Evolutionary conservation across 2,329 filamentous ascomycete genomes (phyloP).

Genomic region (Aspergillus felis): DNA sequence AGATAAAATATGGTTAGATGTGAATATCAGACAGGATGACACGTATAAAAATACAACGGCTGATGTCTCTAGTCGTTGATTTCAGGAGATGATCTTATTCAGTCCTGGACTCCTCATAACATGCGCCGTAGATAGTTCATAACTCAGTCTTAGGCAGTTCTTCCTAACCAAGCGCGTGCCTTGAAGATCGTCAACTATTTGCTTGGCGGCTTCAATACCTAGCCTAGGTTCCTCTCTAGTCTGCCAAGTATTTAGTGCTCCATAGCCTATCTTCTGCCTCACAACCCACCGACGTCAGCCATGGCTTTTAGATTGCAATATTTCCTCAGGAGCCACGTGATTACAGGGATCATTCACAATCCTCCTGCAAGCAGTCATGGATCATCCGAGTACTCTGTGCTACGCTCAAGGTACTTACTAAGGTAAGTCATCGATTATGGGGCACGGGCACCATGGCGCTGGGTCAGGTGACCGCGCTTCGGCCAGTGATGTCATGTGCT

Average conservation of each 20-base stretch:
- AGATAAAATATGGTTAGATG: not conserved
- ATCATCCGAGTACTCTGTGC: not conserved
- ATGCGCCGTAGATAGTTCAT: too few species aligned
- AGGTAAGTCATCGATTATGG: not conserved
- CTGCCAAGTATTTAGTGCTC: too few species aligned
- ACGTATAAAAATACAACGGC: too few species aligned
- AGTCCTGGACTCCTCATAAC: not conserved
- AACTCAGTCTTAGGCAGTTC: not conserved
- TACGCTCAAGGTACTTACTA: not conserved
- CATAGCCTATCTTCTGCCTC: not conserved
- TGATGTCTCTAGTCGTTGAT: too few species aligned
- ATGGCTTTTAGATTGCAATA: not conserved
- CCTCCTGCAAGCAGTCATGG: too few species aligned
- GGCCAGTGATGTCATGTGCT: not conserved
- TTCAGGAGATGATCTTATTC: not conserved
- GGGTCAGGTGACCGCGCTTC: not conserved
- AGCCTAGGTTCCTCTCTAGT: too few species aligned
- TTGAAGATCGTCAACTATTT: not conserved
- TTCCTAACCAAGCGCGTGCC: not conserved
- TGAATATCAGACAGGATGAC: not conserved
- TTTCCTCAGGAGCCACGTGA: not conserved
- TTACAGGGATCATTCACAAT: too few species aligned
- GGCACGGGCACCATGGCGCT: not conserved
- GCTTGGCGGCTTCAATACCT: not conserved
- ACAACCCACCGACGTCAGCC: not conserved